Evolutionary conservation across 2,329 filamentous ascomycete species (phyloP).

Genomic region (Cladobotryum mycophilum): DNA sequence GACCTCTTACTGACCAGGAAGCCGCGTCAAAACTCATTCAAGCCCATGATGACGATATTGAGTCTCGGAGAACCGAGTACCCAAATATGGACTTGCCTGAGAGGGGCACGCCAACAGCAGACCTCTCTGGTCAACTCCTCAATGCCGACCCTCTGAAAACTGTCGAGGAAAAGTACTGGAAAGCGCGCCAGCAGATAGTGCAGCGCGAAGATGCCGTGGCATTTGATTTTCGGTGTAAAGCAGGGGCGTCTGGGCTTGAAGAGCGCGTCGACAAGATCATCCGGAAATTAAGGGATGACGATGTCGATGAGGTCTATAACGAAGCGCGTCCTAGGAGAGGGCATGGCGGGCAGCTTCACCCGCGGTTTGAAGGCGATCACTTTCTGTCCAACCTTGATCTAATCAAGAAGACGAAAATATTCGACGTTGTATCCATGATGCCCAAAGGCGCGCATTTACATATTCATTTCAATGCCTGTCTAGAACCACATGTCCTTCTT

Average conservation of each 20-base stretch:
- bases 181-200: slow-evolving; percentile 24
- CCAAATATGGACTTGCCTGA: too few species aligned
- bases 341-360: slow-evolving; percentile 38
- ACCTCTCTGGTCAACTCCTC: background rate
- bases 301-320: slow-evolving; percentile 32
- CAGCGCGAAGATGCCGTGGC: slow-evolving; percentile 29
- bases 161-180: slow-evolving; percentile 23
- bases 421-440: slow-evolving; percentile 49
- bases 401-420: slow-evolving; percentile 51
- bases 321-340: slow-evolving; percentile 27
- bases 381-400: slow-evolving; percentile 50
- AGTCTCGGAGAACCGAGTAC: too few species aligned
- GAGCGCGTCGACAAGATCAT: slow-evolving; percentile 34
- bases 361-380: slow-evolving; percentile 46
- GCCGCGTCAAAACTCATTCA: too few species aligned
- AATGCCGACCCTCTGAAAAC: background rate
- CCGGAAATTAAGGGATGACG: slow-evolving; percentile 29
- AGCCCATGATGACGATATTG: too few species aligned
- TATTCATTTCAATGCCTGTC: slow-evolving; percentile 72
- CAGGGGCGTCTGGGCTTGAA: slow-evolving; percentile 29
- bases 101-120: background rate
- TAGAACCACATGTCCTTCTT: slow-evolving; percentile 55
- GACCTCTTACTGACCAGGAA: too few species aligned
- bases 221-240: slow-evolving; percentile 35
- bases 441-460: slow-evolving; percentile 71